Conservation (phyloP, 345 rosid genomes). For the Gossypium australe region DNA sequence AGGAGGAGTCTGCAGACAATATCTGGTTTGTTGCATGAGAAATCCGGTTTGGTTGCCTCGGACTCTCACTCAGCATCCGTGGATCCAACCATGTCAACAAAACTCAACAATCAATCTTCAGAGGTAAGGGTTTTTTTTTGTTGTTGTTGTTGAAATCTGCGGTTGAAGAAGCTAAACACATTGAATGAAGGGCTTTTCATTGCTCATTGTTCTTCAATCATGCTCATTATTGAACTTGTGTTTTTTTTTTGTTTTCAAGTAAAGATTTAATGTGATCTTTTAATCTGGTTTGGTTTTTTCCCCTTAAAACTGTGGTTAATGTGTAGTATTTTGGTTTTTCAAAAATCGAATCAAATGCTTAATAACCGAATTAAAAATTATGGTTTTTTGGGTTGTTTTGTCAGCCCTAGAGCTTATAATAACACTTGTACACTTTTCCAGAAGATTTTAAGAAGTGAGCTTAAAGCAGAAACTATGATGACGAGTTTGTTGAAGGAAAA, state of each 20-base stretch:
- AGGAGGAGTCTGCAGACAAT: constrained; percentile 66
- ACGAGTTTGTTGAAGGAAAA: constrained; percentile 77
- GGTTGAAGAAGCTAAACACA: no score
- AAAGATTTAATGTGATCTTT: no score
- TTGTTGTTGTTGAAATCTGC: no score
- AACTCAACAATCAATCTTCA: constrained; percentile 37
- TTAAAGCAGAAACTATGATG: constrained; percentile 66
- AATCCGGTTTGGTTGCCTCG: constrained; percentile 37
- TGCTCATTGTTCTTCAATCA: no score
- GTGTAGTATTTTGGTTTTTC: no score
- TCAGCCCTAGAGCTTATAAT: neutral
- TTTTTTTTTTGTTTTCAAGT: no score
- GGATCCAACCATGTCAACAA: constrained; percentile 10
- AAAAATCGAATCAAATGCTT: neutral
- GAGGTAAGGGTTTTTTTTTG: constrained; percentile 39
- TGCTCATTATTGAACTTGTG: no score
- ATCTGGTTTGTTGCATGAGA: constrained; percentile 59
- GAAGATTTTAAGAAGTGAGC: constrained; percentile 54
- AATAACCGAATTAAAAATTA: no score
- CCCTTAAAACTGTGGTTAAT: no score
- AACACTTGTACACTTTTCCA: constrained; percentile 22
- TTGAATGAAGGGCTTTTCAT: no score
- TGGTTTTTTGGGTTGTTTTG: neutral
- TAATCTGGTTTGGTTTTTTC: no score
- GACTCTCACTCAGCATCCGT: constrained; percentile 24